phyloP scores from a whole-genome alignment of 2,329 filamentous ascomycete species.

The Macrophomina phaseolina region DNA sequence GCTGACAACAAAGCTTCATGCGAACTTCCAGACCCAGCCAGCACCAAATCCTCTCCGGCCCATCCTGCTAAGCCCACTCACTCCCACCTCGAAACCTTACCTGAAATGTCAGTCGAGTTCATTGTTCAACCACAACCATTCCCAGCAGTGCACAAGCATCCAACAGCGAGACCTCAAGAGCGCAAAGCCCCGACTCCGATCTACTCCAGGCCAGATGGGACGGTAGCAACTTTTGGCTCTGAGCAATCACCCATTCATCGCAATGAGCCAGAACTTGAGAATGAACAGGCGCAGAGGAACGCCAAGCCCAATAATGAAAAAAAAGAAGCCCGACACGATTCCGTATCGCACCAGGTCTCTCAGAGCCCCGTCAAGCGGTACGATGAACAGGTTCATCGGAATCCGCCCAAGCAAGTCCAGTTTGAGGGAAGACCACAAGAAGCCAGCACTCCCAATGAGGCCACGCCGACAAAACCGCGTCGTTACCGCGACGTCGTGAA shows the following conservation, averaged over 20 bases:
- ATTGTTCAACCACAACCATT: not conserved
- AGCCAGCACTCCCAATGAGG: not conserved
- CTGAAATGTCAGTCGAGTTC: not conserved
- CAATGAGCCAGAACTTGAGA: not conserved
- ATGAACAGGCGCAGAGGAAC: not conserved
- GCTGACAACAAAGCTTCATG: not conserved
- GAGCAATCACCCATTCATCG: not conserved
- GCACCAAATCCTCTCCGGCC: not conserved
- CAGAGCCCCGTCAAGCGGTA: not conserved
- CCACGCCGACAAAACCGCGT: not conserved
- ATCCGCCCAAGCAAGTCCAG: slow-evolving; percentile 6
- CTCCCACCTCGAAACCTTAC: too few relatives aligned
- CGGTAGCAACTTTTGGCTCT: slow-evolving; percentile 1
- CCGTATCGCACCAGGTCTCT: not conserved
- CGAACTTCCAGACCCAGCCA: not conserved
- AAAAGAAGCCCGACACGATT: not conserved
- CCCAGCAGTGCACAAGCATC: not conserved
- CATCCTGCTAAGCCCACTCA: not conserved
- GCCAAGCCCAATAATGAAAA: not conserved
- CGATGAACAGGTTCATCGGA: not conserved
- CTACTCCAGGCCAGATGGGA: not conserved
- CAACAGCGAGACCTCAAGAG: not conserved
- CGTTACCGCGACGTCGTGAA: not conserved
- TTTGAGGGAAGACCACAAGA: not conserved
- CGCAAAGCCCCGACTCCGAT: not conserved